phyloP scores from a whole-genome alignment of 768 basidiomycete genomes.

The Tremella fuciformis region DNA sequence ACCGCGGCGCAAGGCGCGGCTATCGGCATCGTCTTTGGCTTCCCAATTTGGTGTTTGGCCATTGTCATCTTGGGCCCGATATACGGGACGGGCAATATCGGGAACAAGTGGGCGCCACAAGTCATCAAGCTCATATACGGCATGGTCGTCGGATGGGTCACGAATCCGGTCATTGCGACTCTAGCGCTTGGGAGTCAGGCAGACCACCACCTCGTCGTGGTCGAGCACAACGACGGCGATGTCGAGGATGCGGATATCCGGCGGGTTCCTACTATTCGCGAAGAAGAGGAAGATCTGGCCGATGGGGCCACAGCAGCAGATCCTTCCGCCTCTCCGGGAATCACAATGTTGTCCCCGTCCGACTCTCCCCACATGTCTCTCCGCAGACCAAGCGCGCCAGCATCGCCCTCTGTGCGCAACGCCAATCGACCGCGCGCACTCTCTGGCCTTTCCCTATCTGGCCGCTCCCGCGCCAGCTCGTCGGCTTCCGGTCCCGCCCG shows the following conservation, averaged over 20 bases:
- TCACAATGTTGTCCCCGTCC: not conserved
- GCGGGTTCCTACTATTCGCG: conserved; percentile 15
- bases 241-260: not conserved
- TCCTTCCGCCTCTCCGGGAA: not conserved
- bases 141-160: conserved; percentile 48
- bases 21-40: conserved; percentile 47
- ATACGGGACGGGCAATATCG: conserved; percentile 44
- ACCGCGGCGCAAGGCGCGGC: conserved; percentile 47
- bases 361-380: conserved; percentile 5
- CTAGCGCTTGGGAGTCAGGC: conserved; percentile 51
- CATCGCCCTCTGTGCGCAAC: too few relatives aligned
- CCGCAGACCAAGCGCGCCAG: not conserved
- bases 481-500: conserved; percentile 12
- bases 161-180: conserved; percentile 50
- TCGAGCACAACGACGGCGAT: conserved; percentile 20
- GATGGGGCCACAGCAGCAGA: conserved; percentile 12
- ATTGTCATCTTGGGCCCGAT: conserved; percentile 50
- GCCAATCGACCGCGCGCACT: not conserved
- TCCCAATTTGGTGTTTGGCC: conserved; percentile 49
- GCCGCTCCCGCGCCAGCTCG: conserved; percentile 25
- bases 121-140: conserved; percentile 50
- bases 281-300: conserved; percentile 19
- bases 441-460: conserved; percentile 3
- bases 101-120: conserved; percentile 47
- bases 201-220: conserved; percentile 47